Evolutionary conservation across 1,139 yeast genomes (phyloP).

Genomic region (Ogataea hybrid): DNA sequence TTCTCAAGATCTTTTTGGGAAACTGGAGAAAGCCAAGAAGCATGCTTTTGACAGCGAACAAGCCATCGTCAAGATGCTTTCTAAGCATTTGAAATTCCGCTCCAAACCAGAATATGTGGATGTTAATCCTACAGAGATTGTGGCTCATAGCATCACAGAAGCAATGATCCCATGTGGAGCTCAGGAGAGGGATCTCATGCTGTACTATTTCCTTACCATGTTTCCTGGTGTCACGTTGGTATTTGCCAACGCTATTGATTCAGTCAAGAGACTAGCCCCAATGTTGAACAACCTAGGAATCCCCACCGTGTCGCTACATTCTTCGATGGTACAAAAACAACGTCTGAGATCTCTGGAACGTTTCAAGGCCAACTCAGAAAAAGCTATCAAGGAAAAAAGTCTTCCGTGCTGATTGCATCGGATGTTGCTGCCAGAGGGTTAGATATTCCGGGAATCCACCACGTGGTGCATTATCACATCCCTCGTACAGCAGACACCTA

Average conservation of each 20-base stretch:
- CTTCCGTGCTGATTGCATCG: slow-evolving; percentile 83
- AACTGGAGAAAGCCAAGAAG: slow-evolving; percentile 49
- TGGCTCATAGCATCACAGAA: slow-evolving; percentile 75
- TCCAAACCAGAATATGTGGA: slow-evolving; percentile 67
- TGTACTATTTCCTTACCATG: slow-evolving; percentile 82
- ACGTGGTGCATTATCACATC: slow-evolving; percentile 92
- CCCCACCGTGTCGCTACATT: slow-evolving; percentile 80
- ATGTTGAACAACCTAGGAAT: slow-evolving; percentile 67
- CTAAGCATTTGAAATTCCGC: slow-evolving; percentile 58
- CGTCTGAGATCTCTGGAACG: slow-evolving; percentile 82
- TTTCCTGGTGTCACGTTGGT: slow-evolving; percentile 90
- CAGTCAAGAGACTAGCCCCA: slow-evolving; percentile 84
- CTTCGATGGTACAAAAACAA: slow-evolving; percentile 94
- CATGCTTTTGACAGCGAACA: slow-evolving; percentile 37
- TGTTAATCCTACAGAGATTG: slow-evolving; percentile 81
- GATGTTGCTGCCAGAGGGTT: slow-evolving; percentile 99
- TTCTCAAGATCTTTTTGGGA: slow-evolving; percentile 75
- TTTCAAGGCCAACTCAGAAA: slow-evolving; percentile 54
- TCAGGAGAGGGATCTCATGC: slow-evolving; percentile 82
- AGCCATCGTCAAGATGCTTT: slow-evolving; percentile 50
- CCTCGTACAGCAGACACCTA: slow-evolving; percentile 95
- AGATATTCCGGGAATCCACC: slow-evolving; percentile 88
- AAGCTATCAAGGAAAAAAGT: slow-evolving; percentile 42
- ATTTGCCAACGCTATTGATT: slow-evolving; percentile 91
- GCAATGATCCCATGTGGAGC: slow-evolving; percentile 91